Evolutionary conservation across 2,329 filamentous ascomycete species (phyloP).

Genomic region (Colletotrichum sp.): DNA sequence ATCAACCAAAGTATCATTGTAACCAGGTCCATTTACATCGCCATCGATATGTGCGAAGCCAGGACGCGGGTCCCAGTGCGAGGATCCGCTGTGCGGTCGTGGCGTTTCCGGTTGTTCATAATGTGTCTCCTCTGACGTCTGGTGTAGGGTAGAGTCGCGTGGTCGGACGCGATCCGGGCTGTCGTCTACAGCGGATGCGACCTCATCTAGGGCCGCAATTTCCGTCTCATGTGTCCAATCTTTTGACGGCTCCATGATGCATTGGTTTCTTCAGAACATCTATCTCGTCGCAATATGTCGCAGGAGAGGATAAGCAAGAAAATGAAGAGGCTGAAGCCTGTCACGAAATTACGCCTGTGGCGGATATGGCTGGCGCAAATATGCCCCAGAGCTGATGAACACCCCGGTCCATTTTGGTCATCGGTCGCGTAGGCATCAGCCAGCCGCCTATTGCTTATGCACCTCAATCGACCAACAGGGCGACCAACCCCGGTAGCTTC

Average conservation of each 20-base stretch:
- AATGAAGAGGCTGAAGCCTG: neutral
- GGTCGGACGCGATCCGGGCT: neutral
- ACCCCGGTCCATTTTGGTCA: neutral
- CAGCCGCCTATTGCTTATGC: neutral
- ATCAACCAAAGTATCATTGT: conserved; percentile 61
- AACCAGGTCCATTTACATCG: conserved; percentile 44
- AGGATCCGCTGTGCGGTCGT: neutral
- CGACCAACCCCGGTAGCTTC: neutral
- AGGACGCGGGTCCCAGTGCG: conserved; percentile 35
- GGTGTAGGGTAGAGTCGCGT: neutral
- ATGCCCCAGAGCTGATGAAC: neutral
- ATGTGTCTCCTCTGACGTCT: neutral
- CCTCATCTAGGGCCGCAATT: neutral
- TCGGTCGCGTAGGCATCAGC: neutral
- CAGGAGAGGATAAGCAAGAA: neutral
- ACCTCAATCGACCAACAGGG: neutral
- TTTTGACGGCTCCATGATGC: neutral
- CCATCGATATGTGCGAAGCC: conserved; percentile 48
- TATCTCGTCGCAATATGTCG: neutral
- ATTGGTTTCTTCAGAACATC: neutral
- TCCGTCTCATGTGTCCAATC: conserved; percentile 9
- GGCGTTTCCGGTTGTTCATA: neutral
- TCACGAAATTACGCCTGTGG: neutral
- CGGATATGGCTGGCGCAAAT: neutral
- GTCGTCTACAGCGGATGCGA: neutral